Base-by-base conservation (phyloP, 768 basidiomycete genomes). In the Tricholoma furcatifolium region DNA sequence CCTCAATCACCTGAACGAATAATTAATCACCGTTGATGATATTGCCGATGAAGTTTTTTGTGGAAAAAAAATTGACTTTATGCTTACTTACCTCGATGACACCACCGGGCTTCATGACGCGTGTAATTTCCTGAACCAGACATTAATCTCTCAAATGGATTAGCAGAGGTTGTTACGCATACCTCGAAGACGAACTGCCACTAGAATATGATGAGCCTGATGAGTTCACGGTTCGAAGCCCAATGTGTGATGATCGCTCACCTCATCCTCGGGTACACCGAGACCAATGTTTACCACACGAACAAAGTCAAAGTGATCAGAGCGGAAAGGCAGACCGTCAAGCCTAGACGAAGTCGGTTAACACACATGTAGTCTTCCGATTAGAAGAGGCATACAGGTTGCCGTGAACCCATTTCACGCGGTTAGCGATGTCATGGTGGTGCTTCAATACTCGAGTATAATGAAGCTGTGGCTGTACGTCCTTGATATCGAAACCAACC, bases 261-360 rank as follows among this genome's bases (percentile, higher is more conserved):
- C 85, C 77, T 87, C 83, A 60, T 87, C 81, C 67, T 89, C 87
- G 10, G 88, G 87, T 32, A 89, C 79, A 18, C 79, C 84, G 5
- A 88, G 74, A 3, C 84, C 86, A 48, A 88, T 77, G 35, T 78
- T 75, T 31, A 75, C 77, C 60, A 88, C 79, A 44, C 85, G 76
- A 8, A 89, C 82, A 52, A 83, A 82, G 65, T 88, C 81, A 58
- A 90, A 90, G 52, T 76, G 67, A 30, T 74, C 67, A 0, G 76
- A 61, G 3, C 71, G 70, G 58, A 88, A 89, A 0, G 87, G 87
- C 18, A 89, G 65, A 14, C 76, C 75, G 24, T 88, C 83, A 41
- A 89, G 72, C 35, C 88, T 90, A 11, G 30, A 44, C 38, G 20
- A 51, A 21, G 45, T 21, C 57, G 53, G 35, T 48, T 10, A 31